Conservation (phyloP, 139 green algal species). For the Closterium sp. region DNA sequence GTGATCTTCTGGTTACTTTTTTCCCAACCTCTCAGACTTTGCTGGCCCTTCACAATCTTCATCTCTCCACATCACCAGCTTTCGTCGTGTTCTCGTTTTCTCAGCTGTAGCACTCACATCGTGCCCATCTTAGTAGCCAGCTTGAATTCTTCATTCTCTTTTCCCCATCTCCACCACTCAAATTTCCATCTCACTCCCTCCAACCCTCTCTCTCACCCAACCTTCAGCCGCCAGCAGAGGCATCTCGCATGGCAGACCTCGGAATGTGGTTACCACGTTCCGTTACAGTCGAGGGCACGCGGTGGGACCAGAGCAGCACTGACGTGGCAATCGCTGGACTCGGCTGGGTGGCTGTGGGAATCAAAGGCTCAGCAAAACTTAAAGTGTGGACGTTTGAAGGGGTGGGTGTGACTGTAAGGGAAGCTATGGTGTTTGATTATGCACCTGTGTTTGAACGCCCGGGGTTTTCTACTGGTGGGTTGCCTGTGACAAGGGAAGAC, state of each 20-base stretch:
- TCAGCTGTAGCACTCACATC: too few relatives aligned
- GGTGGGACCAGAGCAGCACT: constrained; percentile 44
- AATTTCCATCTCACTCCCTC: background rate
- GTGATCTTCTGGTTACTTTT: too few relatives aligned
- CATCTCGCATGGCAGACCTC: constrained; percentile 42
- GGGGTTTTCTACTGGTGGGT: constrained; percentile 65
- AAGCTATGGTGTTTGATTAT: constrained; percentile 82
- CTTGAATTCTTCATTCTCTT: background rate
- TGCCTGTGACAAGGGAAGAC: background rate
- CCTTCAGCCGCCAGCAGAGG: constrained; percentile 16
- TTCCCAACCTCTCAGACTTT: too few relatives aligned
- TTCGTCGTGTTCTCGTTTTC: background rate
- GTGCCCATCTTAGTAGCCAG: background rate
- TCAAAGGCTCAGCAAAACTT: constrained; percentile 70
- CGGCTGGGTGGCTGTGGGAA: constrained; percentile 85
- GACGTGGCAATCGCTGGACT: constrained; percentile 68
- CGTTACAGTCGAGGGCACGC: constrained; percentile 59
- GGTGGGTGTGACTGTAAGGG: constrained; percentile 77
- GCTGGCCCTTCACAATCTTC: too few relatives aligned
- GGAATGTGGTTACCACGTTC: constrained; percentile 57
- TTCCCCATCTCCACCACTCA: background rate
- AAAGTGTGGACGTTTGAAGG: constrained; percentile 77
- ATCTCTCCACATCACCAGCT: background rate
- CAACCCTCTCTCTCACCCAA: background rate
- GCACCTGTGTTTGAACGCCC: constrained; percentile 73